Base-by-base conservation (phyloP, 2,329 filamentous ascomycete genomes). In the Chaetomium sp. region DNA sequence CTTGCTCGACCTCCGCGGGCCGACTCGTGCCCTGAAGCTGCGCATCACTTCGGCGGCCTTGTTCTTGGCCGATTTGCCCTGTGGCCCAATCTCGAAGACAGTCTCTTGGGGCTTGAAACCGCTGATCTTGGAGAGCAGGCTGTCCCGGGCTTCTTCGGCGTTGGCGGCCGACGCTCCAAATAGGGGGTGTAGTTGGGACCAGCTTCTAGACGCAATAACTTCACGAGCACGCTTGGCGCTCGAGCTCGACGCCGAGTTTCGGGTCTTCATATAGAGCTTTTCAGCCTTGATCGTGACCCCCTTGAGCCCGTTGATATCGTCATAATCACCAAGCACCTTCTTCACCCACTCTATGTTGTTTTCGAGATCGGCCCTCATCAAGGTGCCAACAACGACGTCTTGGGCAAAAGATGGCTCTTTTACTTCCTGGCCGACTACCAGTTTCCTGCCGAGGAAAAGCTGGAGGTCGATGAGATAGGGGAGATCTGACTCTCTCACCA, bases 381-480 rank as follows among this genome's bases (percentile, higher is more conserved):
- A 77, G 9, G 88, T 82, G 4, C 95, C 95, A 6, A 97, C 86
- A 0, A 96, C 88, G 6, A 99, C 87, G 71, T 97, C 92, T 67
- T 92, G 85, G 1, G 92, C 85, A 74, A 90, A 97, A 68, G 91
- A 92, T 27, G 86, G 82, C 1, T 83, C 78, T 1, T 83, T 83
- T 3, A 80, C 79, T 21, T 87, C 84, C 69, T 89, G 87, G 0
- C 93, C 94, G 35, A 96, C 76, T 1, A 96, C 81, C 21, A 99
- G 79, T 73, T 86, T 90, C 73, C 90, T 90, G n/a, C 92, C 91
- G 0, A 99, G 84, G 78, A 99, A 99, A 0, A 99, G 84, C 75
- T 99, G 96, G 61, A 99, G 81, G 76, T 99, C 95, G 5, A 99
- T 81, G 4, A 99, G 82, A 75, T 99, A 99, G 0, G 95, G 93